Base-by-base conservation (phyloP, 192 early-diverging fungal genomes). In the Phlyctochytrium arcticum region DNA sequence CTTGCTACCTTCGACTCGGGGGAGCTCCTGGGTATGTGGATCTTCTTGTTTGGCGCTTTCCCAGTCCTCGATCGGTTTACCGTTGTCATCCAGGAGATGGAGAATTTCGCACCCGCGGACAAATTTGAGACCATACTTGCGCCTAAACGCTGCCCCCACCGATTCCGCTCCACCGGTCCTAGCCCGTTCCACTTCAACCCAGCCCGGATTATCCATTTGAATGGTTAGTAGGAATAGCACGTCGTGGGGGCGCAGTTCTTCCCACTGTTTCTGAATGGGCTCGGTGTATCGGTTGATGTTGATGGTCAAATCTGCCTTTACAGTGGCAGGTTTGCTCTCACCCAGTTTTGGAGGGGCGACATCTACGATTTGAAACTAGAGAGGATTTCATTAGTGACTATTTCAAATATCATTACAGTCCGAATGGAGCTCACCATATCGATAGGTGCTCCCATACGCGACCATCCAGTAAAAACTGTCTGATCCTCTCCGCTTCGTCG, bases 381-480 rank as follows among this genome's bases (percentile, higher is more conserved):
- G 49, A 19, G 5, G 27, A 68, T 31, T 12, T 7, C 31, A 62
- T 29, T 75, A 44, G 21, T 74, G 27, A 74, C 17, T 19, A 77
- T 24, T 8, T 30, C 57, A 46, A 70, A 72, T 72, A 69, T 26
- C 7, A 44, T 2, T 2, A 44, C 15, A 44, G 1, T 44, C 12
- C 62, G 27, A 36, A n/a, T n/a, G n/a, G 15, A 12, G 5, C 47
- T 76, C 58, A 93, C 83, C 49, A 73, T 54, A 5, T 81, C 80
- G 42, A 96, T 81, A 0, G 86, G 85, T 33, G 86, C 64, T 0
- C 91, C 97, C 89, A 96, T 98, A 39, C 94, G 77, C 7, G 93
- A 88, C 95, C 96, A 98, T 31, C 97, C 96, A 2, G 72, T 72
- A 75, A 96, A 98, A n/a, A 82, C 78, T 0, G 89, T 94, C 0